A percentile compares a stretch with the other conserved stretches of the same genome.
These are phyloP conservation scores for Nannizziopsis arthrosporioides DNA, from an alignment of 2,329 filamentous ascomycete genomes.

Conservation along the genomic window DNA sequence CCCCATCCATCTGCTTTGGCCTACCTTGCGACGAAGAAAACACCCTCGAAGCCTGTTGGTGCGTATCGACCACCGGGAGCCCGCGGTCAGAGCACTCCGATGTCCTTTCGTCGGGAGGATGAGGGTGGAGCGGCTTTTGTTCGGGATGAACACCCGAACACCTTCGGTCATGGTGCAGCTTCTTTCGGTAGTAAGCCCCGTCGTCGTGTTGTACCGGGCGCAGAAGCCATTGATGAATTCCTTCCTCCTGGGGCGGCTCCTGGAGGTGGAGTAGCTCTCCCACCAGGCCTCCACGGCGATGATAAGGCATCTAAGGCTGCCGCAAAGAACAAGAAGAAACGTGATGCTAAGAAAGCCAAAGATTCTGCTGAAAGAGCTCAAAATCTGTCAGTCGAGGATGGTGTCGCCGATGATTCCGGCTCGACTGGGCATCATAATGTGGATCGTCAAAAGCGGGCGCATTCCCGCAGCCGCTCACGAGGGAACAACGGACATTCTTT, in stretches of 20 bases:
- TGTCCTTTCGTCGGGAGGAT: constrained; percentile 95
- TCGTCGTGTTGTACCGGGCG: constrained; percentile 74
- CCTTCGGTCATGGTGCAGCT: constrained; percentile 42
- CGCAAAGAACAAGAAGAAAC: constrained; percentile 97
- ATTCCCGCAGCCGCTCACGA: constrained; percentile 45
- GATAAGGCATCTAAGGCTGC: constrained; percentile 72
- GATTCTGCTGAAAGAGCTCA: constrained; percentile 53
- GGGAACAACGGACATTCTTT: constrained; percentile 31
- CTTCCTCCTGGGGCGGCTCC: constrained; percentile 58
- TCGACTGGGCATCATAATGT: constrained; percentile 38
- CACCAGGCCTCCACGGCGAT: constrained; percentile 52
- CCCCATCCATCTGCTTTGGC: constrained; percentile 73
- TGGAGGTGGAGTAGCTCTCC: constrained; percentile 53
- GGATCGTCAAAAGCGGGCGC: constrained; percentile 44
- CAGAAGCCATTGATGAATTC: constrained; percentile 56
- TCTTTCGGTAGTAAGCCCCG: constrained; percentile 60
- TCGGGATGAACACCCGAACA: constrained; percentile 61
- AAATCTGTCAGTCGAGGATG: constrained; percentile 29
- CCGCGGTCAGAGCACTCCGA: constrained; percentile 72
- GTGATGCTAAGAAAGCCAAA: constrained; percentile 81
- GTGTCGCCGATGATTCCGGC: constrained; percentile 1
- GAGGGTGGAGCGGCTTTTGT: constrained; percentile 85
- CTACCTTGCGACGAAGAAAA: constrained; percentile 79
- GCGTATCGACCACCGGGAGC: constrained; percentile 93
- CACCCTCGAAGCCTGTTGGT: constrained; percentile 90